Conservation (phyloP, 1,284 basidiomycete genomes). For the Heterobasidion annosum region DNA sequence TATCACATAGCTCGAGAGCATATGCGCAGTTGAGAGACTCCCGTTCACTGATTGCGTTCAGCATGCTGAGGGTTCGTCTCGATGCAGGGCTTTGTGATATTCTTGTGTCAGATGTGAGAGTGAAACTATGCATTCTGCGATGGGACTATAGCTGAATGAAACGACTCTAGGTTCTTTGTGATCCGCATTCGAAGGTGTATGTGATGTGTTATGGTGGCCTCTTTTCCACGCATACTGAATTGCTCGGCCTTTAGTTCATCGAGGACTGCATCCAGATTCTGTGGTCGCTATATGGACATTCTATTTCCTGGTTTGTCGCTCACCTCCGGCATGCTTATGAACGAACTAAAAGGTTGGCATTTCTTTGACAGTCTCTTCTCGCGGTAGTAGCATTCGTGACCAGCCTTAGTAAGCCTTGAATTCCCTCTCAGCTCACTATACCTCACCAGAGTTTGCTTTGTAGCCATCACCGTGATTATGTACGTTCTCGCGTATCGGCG, state of each 20-base stretch:
- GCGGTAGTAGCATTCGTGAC: background rate
- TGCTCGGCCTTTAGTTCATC: background rate
- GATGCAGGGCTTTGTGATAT: background rate
- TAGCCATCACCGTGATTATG: background rate
- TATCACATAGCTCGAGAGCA: background rate
- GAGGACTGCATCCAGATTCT: background rate
- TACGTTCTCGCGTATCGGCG: background rate
- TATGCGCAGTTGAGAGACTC: background rate
- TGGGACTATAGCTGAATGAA: background rate
- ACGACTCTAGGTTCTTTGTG: background rate
- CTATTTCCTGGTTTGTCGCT: background rate
- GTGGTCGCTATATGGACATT: background rate
- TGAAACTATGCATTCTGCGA: background rate
- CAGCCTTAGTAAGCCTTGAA: background rate
- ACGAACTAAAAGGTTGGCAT: background rate
- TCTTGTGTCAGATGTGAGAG: background rate
- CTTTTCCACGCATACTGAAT: background rate
- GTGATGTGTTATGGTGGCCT: background rate
- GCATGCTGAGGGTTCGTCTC: background rate
- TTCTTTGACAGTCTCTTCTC: background rate
- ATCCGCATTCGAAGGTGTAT: background rate
- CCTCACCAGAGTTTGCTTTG: background rate
- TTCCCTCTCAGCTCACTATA: background rate
- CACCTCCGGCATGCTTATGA: background rate
- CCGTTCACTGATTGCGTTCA: background rate